Conservation (phyloP, 371 early-diverging fungal species). For the Funneliformis caledonium region DNA sequence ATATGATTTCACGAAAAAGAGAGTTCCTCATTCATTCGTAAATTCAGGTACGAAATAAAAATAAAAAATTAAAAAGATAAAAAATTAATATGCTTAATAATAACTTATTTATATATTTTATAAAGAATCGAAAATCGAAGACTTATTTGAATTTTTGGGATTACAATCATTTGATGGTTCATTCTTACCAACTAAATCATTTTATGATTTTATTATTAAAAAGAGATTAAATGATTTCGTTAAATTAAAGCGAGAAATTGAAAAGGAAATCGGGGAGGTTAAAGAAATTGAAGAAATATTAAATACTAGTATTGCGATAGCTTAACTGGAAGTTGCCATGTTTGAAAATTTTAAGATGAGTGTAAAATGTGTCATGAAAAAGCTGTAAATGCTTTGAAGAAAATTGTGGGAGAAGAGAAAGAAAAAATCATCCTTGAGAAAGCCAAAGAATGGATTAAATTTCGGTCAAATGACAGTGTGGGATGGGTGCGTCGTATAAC, state of each 20-base stretch:
- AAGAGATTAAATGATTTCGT: not conserved
- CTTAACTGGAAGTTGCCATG: conserved; percentile 34
- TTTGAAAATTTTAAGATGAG: conserved; percentile 32
- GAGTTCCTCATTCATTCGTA: too few species aligned
- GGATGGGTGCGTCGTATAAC: too few species aligned
- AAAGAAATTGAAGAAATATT: not conserved
- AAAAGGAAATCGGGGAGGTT: not conserved
- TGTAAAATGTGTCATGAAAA: conserved; percentile 22
- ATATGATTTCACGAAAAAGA: too few species aligned
- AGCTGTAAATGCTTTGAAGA: conserved; percentile 4
- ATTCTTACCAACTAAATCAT: conserved; percentile 39
- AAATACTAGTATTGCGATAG: conserved; percentile 42
- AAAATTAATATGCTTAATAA: too few species aligned
- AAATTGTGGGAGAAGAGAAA: not conserved
- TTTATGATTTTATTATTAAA: conserved; percentile 41
- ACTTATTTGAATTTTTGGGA: conserved; percentile 33
- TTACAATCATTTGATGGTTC: conserved; percentile 47
- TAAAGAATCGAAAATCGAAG: conserved; percentile 1
- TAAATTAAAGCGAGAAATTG: not conserved
- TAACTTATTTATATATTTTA: not conserved
- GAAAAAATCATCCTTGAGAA: not conserved
- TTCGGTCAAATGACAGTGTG: too few species aligned
- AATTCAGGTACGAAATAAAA: too few species aligned
- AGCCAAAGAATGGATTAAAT: too few species aligned
- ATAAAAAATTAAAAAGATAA: too few species aligned